A percentile compares a stretch with the other conserved stretches of the same genome.
These are phyloP conservation scores for Rubroboletus pulcherrimus DNA, from an alignment of 768 basidiomycete species.

Conservation along the genomic window DNA sequence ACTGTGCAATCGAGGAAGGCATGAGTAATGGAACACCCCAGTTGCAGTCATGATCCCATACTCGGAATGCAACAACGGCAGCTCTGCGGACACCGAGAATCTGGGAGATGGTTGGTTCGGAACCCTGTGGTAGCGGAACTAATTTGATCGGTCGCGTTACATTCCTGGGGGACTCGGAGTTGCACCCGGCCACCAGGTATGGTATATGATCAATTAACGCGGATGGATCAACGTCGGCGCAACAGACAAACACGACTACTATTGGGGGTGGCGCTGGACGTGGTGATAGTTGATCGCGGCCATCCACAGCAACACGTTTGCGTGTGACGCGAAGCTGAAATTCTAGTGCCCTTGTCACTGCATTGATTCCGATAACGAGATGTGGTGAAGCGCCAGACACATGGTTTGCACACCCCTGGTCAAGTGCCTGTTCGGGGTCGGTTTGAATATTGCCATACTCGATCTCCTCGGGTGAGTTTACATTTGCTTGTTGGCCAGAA, in stretches of 20 bases:
- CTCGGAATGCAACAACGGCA: slow-evolving; percentile 65
- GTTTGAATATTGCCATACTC: background rate
- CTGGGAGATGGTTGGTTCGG: slow-evolving; percentile 58
- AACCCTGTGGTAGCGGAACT: slow-evolving; percentile 61
- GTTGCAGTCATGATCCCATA: slow-evolving; percentile 34
- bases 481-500: slow-evolving; percentile 6
- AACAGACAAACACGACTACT: slow-evolving; percentile 62
- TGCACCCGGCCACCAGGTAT: slow-evolving; percentile 72
- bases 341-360: slow-evolving; percentile 74
- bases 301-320: slow-evolving; percentile 9
- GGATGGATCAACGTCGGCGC: slow-evolving; percentile 70
- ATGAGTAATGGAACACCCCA: slow-evolving; percentile 4
- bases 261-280: slow-evolving; percentile 8
- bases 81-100: slow-evolving; percentile 64
- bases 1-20: slow-evolving; percentile 27
- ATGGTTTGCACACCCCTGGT: background rate
- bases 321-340: slow-evolving; percentile 39
- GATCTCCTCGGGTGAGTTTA: slow-evolving; percentile 27
- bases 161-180: slow-evolving; percentile 36
- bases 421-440: background rate
- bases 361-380: slow-evolving; percentile 69
- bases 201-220: slow-evolving; percentile 72
- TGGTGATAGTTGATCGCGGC: background rate
- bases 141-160: slow-evolving; percentile 45
- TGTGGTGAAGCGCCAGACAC: slow-evolving; percentile 28